Evolutionary conservation across 2,329 filamentous ascomycete species (phyloP).

Genomic region (Bisporella sp.): DNA sequence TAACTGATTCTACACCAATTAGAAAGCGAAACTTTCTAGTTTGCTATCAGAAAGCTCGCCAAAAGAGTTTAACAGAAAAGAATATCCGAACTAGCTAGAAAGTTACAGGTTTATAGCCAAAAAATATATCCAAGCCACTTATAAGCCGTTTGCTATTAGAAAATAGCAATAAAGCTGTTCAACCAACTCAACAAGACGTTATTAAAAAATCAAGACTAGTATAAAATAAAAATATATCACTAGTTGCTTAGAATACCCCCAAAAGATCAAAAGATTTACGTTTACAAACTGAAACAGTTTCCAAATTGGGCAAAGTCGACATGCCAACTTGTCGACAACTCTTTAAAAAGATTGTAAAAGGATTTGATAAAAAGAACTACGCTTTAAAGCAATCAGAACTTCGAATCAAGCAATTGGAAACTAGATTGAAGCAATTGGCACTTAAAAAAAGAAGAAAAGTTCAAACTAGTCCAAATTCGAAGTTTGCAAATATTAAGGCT

Average conservation of each 20-base stretch:
- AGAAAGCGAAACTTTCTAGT: not conserved
- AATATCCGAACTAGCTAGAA: not conserved
- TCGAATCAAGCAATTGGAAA: no score
- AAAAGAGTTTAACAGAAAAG: not conserved
- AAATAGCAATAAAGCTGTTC: not conserved
- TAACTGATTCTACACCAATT: not conserved
- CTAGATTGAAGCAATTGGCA: no score
- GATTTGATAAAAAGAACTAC: no score
- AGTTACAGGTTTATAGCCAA: not conserved
- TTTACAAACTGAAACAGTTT: no score
- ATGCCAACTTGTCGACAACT: no score
- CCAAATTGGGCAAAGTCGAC: no score
- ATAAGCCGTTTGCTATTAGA: not conserved
- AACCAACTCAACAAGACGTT: not conserved
- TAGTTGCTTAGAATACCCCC: not conserved
- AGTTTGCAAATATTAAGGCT: no score
- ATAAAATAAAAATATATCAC: not conserved
- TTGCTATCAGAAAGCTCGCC: constrained; percentile 1
- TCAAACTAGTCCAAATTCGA: no score
- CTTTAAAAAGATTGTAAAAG: no score
- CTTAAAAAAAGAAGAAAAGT: no score
- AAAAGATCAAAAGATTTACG: not conserved
- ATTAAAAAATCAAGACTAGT: not conserved
- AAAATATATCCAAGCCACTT: not conserved
- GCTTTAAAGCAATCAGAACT: no score